phyloP scores from a whole-genome alignment of 2,329 filamentous ascomycete genomes.

The Colletotrichum sp. region DNA sequence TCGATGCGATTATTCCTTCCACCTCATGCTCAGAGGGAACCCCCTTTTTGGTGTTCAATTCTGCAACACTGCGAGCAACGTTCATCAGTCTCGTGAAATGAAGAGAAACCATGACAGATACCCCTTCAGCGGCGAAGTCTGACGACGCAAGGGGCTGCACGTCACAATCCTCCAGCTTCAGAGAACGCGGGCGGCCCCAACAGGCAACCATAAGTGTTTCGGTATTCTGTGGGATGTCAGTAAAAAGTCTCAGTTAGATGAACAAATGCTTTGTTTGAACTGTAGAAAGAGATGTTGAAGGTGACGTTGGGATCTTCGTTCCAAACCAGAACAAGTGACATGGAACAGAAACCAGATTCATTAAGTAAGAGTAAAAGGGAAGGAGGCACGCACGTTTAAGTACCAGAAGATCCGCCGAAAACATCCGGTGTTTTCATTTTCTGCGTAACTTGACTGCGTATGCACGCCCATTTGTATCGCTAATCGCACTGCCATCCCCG shows the following conservation, averaged over 20 bases:
- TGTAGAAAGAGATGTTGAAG: not conserved
- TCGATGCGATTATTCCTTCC: not conserved
- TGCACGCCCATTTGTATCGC: not conserved
- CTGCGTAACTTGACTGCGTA: not conserved
- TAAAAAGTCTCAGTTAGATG: not conserved
- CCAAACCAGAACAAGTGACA: fast-evolving
- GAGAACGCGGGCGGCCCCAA: not conserved
- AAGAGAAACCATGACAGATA: not conserved
- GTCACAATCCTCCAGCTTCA: not conserved
- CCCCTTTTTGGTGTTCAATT: not conserved
- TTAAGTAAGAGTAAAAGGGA: not conserved
- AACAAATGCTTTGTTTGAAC: not conserved
- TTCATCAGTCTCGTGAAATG: not conserved
- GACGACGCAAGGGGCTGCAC: not conserved
- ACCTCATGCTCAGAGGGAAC: not conserved
- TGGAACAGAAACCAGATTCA: not conserved
- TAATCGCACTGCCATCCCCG: not conserved
- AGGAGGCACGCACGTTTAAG: not conserved
- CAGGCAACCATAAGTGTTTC: not conserved
- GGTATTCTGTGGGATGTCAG: not conserved
- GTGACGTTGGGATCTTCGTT: not conserved
- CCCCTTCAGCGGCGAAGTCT: not conserved
- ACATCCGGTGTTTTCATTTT: not conserved
- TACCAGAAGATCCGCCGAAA: not conserved
- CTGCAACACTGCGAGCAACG: not conserved